These are phyloP conservation scores for Phytopythium kandeliae DNA, from an alignment of 352 stramenopile species.

Conservation along the genomic window DNA sequence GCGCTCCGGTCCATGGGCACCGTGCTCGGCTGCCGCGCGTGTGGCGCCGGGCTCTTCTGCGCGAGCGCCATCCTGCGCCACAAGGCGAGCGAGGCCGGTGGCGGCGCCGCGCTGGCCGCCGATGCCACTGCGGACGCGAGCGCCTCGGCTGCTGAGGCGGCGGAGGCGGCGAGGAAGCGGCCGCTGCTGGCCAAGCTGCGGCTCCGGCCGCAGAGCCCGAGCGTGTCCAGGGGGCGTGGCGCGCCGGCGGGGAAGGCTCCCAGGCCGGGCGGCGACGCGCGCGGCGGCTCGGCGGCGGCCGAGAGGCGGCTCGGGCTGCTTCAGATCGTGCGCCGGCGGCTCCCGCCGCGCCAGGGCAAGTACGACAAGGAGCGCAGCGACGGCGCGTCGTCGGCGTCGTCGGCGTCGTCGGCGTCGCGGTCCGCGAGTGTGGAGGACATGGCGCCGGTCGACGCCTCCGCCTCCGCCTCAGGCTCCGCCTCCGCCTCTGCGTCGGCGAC, in stretches of 20 bases:
- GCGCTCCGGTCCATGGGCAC: constrained; percentile 67
- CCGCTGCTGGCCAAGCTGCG: constrained; percentile 51
- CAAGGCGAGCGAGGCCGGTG: neutral
- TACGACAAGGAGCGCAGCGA: constrained; percentile 7
- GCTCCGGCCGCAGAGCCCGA: constrained; percentile 41
- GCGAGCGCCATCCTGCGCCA: constrained; percentile 49
- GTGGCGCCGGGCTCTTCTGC: constrained; percentile 55
- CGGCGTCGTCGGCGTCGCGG: neutral
- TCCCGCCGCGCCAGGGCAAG: constrained; percentile 2
- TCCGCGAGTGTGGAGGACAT: constrained; percentile 3
- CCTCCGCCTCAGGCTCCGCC: too few relatives aligned
- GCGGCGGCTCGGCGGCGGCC: neutral
- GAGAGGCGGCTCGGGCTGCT: neutral
- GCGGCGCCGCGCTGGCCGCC: too few relatives aligned
- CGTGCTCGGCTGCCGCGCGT: constrained; percentile 56
- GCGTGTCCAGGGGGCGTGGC: neutral
- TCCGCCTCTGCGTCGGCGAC: too few relatives aligned
- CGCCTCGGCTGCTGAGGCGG: neutral
- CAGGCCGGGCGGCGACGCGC: neutral
- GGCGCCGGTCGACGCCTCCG: too few relatives aligned
- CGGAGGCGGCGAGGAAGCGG: constrained; percentile 16
- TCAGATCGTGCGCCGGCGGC: constrained; percentile 9
- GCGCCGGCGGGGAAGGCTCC: neutral
- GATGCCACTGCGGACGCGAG: neutral
- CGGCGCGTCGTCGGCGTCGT: neutral